Base-by-base conservation (phyloP, 169 alveolate genomes). In the Plasmodium yoelii region DNA sequence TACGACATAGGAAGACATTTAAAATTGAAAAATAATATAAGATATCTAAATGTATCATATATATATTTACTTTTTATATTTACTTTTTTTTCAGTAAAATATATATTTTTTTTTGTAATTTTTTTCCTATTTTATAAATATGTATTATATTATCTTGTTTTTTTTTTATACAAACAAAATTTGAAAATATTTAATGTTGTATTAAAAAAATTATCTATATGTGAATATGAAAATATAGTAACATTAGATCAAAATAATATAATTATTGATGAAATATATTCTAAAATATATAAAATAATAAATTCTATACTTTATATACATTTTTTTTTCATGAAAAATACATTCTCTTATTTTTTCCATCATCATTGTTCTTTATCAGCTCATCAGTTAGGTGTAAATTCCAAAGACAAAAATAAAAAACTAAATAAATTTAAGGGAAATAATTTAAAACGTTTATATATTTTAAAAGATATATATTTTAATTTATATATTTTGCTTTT, bases 91-190 rank as follows among this genome's bases (percentile, higher is more conserved):
- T 22, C 88, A 51, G 46, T 59, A 28, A 61, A n/a, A 34, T 28
- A 60, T 44, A 2, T 75, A 47, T 10, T 77, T 22, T 42, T 63
- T 15, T 18, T 63, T 39, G 22, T 63, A 26, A 1, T 77, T 64
- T 7, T 49, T 22, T 77, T 68, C 10, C 28, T 64, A n/a, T 65
- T 12, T 53, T 9, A 51, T 7, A 56, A 64, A 34, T 68, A 53
- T 44, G n/a, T 68, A 53, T 13, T 77, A 19, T 47, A 57, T 15
- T 6, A 63, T 65, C 15, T 77, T 39, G 44, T 64, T 12, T 53
- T 77, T 2, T 51, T 53, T 69, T 57, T 77, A 39, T 65, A 77
- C 7, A 51, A 68, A 9, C 15, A 46, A 26, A 77, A 77, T 44
- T n/a, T 47, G 10, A 53, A 64, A 53, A n/a, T 1, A 53, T 77